Base-by-base conservation (phyloP, 139 green algal genomes). In the Tetradesmus obliquus region DNA sequence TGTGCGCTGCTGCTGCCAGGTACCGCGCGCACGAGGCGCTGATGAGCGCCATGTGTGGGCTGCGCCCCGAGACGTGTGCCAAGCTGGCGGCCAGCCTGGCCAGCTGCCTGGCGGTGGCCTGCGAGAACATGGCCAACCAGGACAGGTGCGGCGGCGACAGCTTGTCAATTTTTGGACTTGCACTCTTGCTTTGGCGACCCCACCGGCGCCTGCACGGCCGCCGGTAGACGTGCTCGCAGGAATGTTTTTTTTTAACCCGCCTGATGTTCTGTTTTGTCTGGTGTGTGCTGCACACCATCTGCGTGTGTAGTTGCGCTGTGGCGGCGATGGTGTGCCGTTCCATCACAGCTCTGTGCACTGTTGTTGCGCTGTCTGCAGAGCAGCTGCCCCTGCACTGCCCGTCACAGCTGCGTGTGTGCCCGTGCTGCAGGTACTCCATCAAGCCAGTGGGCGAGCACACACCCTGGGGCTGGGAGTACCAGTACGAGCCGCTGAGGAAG, bases 61-160 rank as follows among this genome's bases (percentile, higher is more conserved):
- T 91, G 51, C n/a, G 88, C 9, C 88, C 88, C 15, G 88, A 91
- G 45, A 91, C 88, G 22, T 79, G 76, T 19, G 88, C 88, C 76
- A 86, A 87, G 55, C 20, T 91, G 60, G 88, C 88, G 17, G 55
- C 88, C 54, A 87, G 76, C 71, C 10, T 91, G 12, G 80, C 74
- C 17, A 87, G 76, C 88, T 91, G 88, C 88, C 24, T 91, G 76
- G 88, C 88, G 20, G 87, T 91, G n/a, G 87, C 87, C 53, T 86
- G 74, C 45, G 87, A 84, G 10, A 84, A 91, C 87, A 60, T 91
- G 72, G 74, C 87, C 45, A 91, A 91, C 57, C 87, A 91, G 54
- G 84, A 88, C 19, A 54, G 85, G 76, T 82, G 20, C n/a, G 76
- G 32, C 32, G 62, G 62, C 62, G 62, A 66, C 57, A 9, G 57